phyloP scores from a whole-genome alignment of 176 grass and related monocot species.

The Oryza longistaminata region DNA sequence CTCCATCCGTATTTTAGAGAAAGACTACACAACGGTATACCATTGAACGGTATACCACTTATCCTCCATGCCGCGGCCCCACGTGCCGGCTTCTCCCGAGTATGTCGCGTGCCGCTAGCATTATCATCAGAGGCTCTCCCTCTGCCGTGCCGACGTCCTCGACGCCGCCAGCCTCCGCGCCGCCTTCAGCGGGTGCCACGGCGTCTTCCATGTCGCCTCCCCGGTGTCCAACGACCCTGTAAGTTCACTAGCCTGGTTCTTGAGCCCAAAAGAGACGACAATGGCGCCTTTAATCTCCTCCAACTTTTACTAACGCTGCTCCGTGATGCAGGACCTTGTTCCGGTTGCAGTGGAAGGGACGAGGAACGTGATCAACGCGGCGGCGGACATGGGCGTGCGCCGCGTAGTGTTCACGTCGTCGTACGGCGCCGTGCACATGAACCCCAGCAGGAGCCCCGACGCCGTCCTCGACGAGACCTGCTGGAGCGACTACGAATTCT shows the following conservation, averaged over 20 bases:
- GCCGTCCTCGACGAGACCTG: slow-evolving; percentile 50
- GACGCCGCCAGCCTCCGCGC: slow-evolving; percentile 26
- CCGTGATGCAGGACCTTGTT: background rate
- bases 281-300: too few species aligned
- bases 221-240: slow-evolving; percentile 43
- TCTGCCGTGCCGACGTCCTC: slow-evolving; percentile 54
- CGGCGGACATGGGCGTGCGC: slow-evolving; percentile 26
- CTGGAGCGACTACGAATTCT: slow-evolving; percentile 69
- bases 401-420: slow-evolving; percentile 53
- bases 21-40: too few species aligned
- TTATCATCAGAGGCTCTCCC: slow-evolving; percentile 18
- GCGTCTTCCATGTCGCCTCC: slow-evolving; percentile 64
- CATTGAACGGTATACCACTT: too few species aligned
- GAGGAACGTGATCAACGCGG: slow-evolving; percentile 39
- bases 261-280: background rate
- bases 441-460: slow-evolving; percentile 58
- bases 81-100: too few species aligned
- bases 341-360: slow-evolving; percentile 55
- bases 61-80: too few species aligned
- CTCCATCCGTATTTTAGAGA: too few species aligned
- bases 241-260: background rate
- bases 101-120: too few species aligned
- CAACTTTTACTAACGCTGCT: background rate
- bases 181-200: slow-evolving; percentile 47
- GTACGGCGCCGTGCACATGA: slow-evolving; percentile 65